Base-by-base conservation (phyloP, 2,329 filamentous ascomycete species). In the Calonectria multiphialidica region DNA sequence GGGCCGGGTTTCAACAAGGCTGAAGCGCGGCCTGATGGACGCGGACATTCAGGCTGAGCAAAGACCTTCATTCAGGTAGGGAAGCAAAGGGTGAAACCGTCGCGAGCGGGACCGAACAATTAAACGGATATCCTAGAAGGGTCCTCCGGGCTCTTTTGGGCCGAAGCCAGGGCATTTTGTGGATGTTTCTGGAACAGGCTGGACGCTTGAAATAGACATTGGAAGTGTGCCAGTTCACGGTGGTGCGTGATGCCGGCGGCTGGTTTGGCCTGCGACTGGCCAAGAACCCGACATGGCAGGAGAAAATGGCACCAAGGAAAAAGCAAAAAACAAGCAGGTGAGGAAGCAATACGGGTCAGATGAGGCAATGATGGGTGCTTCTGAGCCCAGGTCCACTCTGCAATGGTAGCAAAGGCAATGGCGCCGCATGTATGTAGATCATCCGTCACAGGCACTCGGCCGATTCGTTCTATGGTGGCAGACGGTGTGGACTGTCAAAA, bases 151-250 rank as follows among this genome's bases (percentile, higher is more conserved):
- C 2, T 35, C 50, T 23, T 13, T 2, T 12, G 33, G 18, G 35
- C 35, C 35, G 21, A 44, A 61, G 35, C 35, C 23, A 44, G 57
- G 28, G 45, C 23, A 15, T n/a, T 30, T 37, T 40, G n/a, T 33
- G 23, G 45, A 50, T 50, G 35, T 53, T 40, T 63, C 66, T 68
- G 66, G 37, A 68, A 63, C 66, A 16, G 33, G 66, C 35, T 21
- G 66, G 66, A 35, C 35, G 45, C 49, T 68, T 68, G 66, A 62
- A 68, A 68, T 55, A 37, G 25, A 13, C 45, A 15, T 62, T 35
- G 53, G 61, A 50, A 53, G 55, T 37, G 53, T 7, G 47, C 28
- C 18, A 23, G 40, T 62, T 61, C n/a, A 21, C 15, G 5, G 7
- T 61, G 37, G 12, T 44, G 21, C 16, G 33, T 21, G 33, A 47